Conservation (phyloP, 1,139 yeast species). For the Scheffersomyces segobiensis region DNA sequence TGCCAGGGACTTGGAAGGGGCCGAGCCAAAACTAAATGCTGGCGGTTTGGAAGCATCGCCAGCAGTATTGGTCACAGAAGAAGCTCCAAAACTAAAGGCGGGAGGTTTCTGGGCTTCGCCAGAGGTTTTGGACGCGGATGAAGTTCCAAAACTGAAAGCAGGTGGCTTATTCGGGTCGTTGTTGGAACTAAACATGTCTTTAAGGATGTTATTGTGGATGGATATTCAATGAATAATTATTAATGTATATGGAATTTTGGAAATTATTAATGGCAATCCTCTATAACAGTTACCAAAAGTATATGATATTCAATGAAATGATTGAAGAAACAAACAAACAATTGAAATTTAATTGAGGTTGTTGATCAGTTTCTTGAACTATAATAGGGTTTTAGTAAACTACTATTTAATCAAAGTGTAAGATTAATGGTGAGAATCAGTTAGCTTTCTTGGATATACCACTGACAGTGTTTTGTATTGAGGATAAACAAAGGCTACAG, state of each 20-base stretch:
- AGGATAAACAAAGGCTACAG: neutral
- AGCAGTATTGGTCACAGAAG: neutral
- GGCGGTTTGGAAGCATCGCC: neutral
- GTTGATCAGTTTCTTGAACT: no score
- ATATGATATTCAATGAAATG: neutral
- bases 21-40: neutral
- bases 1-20: neutral
- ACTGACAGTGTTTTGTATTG: neutral
- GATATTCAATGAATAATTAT: neutral
- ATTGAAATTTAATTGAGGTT: neutral
- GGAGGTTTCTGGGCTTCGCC: neutral
- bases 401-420: neutral
- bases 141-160: conserved; percentile 1
- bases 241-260: no score
- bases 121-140: neutral
- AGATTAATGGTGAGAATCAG: neutral
- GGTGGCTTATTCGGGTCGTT: neutral
- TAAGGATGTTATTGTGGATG: neutral
- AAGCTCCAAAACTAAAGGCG: conserved; percentile 9
- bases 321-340: neutral
- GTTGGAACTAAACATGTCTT: neutral
- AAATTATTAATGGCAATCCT: neutral
- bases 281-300: neutral
- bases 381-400: no score
- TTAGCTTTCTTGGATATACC: neutral